A percentile compares a stretch with the other conserved stretches of the same genome.
Conservation (phyloP, 2,329 filamentous ascomycete species). For the Aspergillus novoparasiticus region DNA sequence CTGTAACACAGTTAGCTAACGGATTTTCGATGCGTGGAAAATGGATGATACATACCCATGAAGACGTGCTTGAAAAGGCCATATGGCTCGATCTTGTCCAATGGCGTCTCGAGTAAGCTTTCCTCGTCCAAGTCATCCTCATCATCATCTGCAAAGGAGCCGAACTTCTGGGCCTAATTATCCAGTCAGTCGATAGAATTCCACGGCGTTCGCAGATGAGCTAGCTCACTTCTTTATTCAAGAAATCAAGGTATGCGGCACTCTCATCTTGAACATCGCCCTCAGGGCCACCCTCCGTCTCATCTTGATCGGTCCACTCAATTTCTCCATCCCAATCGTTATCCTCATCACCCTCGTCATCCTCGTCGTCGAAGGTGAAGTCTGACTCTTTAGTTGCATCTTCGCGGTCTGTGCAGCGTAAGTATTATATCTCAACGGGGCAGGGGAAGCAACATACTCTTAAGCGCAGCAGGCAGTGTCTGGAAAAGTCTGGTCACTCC, state of each 20-base stretch:
- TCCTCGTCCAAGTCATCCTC: conserved; percentile 93
- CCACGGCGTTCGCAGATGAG: neutral
- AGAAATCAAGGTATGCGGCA: conserved; percentile 90
- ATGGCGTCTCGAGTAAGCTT: conserved; percentile 85
- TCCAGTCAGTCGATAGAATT: conserved; percentile 18
- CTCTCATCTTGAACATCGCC: conserved; percentile 83
- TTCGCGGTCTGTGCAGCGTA: conserved; percentile 67
- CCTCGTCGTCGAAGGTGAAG: conserved; percentile 73
- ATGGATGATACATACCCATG: conserved; percentile 67
- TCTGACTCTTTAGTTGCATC: conserved; percentile 90
- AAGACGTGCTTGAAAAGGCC: conserved; percentile 81
- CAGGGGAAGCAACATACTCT: conserved; percentile 60
- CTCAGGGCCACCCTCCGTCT: conserved; percentile 62
- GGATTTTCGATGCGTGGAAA: neutral
- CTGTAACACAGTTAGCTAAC: conserved; percentile 52
- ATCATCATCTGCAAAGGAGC: conserved; percentile 72
- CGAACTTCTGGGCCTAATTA: conserved; percentile 76
- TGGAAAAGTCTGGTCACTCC: conserved; percentile 91
- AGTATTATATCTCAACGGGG: conserved; percentile 20
- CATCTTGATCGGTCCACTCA: conserved; percentile 66
- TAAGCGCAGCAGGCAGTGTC: conserved; percentile 81
- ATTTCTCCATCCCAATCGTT: conserved; percentile 80
- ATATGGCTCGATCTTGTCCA: conserved; percentile 96
- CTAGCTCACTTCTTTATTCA: conserved; percentile 77
- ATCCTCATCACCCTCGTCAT: conserved; percentile 73